Evolutionary conservation across 2,329 filamentous ascomycete genomes (phyloP).

Genomic region (Nothophaeocryptopus gaeumannii): DNA sequence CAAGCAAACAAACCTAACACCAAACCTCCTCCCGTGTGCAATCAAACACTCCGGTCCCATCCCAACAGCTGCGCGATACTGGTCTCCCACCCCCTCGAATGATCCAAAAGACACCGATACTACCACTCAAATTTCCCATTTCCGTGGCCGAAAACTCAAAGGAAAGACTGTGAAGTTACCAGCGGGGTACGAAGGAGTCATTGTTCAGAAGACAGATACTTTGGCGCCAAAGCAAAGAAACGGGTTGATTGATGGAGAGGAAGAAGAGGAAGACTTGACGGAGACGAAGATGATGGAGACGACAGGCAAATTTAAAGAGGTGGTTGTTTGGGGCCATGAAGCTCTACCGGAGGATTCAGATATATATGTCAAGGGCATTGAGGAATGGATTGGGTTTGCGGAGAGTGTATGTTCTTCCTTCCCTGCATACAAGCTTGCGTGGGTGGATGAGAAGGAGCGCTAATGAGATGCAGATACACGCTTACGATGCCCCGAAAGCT

Average conservation of each 20-base stretch:
- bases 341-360: slow-evolving; percentile 62
- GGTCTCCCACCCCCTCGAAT: slow-evolving; percentile 54
- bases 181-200: slow-evolving; percentile 58
- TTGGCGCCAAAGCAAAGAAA: slow-evolving; percentile 12
- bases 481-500: no score
- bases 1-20: slow-evolving; percentile 45
- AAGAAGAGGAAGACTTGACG: slow-evolving; percentile 44
- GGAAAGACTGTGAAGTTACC: slow-evolving; percentile 67
- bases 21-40: slow-evolving; percentile 76
- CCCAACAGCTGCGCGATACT: slow-evolving; percentile 63
- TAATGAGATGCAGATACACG: neutral
- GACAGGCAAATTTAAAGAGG: slow-evolving; percentile 66
- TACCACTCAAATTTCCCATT: slow-evolving; percentile 58
- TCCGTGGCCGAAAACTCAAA: slow-evolving; percentile 75
- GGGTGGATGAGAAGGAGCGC: neutral
- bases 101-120: slow-evolving; percentile 4
- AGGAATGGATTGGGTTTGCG: slow-evolving; percentile 77
- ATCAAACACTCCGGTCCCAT: slow-evolving; percentile 76
- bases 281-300: slow-evolving; percentile 59
- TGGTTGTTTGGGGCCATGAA: slow-evolving; percentile 86
- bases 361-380: slow-evolving; percentile 68
- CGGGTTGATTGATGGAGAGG: slow-evolving; percentile 38
- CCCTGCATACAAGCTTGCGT: neutral
- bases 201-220: slow-evolving; percentile 29
- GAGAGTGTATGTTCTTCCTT: slow-evolving; percentile 54